A percentile compares a stretch with the other conserved stretches of the same genome.
Evolutionary conservation across 1,139 yeast genomes (phyloP).

Genomic region (Saccharomycopsis crataegensis): DNA sequence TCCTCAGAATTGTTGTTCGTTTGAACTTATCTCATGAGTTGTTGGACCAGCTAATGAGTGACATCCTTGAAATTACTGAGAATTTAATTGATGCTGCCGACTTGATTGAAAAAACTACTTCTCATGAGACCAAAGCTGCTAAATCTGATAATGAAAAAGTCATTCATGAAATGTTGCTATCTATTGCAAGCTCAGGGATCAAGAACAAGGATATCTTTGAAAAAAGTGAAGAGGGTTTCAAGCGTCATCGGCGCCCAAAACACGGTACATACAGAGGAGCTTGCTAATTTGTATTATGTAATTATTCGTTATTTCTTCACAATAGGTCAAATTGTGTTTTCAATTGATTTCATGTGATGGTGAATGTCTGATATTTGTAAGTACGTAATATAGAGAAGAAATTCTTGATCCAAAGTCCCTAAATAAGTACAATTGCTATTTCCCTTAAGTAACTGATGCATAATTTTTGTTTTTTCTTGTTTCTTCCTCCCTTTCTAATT

Average conservation of each 20-base stretch:
- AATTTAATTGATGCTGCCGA: slow-evolving; percentile 41
- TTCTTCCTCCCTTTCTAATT: neutral
- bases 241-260: neutral
- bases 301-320: neutral
- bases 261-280: slow-evolving; percentile 6
- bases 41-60: slow-evolving; percentile 64
- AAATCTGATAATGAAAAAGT: slow-evolving; percentile 20
- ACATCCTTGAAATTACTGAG: slow-evolving; percentile 50
- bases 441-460: neutral
- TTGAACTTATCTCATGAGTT: slow-evolving; percentile 63
- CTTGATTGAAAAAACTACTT: slow-evolving; percentile 28
- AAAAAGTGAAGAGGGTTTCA: slow-evolving; percentile 18
- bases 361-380: neutral
- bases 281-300: slow-evolving; percentile 3
- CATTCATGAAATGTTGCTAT: slow-evolving; percentile 31
- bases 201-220: slow-evolving; percentile 26
- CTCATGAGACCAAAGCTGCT: slow-evolving; percentile 16
- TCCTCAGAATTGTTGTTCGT: slow-evolving; percentile 79
- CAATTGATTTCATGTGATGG: neutral
- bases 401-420: neutral
- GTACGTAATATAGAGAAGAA: neutral
- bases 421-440: neutral
- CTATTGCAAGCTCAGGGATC: slow-evolving; percentile 34
- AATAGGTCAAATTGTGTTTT: neutral
- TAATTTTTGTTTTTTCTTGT: neutral